Evolutionary conservation across 2,329 filamentous ascomycete species (phyloP).

Genomic region (Macrophomina tecta): DNA sequence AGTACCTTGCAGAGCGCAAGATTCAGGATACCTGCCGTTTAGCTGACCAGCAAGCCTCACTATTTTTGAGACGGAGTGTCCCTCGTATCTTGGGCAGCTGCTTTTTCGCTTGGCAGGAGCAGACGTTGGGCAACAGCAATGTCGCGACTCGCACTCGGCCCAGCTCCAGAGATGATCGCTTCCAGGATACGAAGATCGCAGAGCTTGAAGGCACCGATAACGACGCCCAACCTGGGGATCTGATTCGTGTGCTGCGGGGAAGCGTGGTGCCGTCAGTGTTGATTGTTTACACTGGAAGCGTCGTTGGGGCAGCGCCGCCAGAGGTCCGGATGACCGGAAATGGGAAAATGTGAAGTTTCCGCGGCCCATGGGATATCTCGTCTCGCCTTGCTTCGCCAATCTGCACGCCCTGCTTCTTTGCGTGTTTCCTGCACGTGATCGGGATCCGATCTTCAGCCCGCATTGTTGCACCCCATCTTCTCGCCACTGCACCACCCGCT

Average conservation of each 20-base stretch:
- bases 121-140: neutral
- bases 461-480: neutral
- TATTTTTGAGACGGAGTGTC: neutral
- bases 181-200: conserved; percentile 1
- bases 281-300: neutral
- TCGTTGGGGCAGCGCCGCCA: conserved; percentile 11
- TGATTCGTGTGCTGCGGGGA: conserved; percentile 13
- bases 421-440: neutral
- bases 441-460: neutral
- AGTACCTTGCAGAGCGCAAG: neutral
- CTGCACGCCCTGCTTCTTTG: neutral
- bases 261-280: neutral
- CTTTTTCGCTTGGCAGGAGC: conserved; percentile 8
- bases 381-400: neutral
- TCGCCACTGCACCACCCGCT: neutral
- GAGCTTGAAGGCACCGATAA: neutral
- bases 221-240: conserved; percentile 6
- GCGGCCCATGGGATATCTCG: no score
- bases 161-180: neutral
- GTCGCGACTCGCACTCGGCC: neutral
- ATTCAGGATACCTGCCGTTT: neutral
- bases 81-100: conserved; percentile 12
- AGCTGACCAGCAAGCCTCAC: conserved; percentile 7
- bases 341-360: neutral
- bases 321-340: neutral